These are phyloP conservation scores for Aspergillus haitiensis DNA, from an alignment of 495 filamentous ascomycete species.

Conservation along the genomic window DNA sequence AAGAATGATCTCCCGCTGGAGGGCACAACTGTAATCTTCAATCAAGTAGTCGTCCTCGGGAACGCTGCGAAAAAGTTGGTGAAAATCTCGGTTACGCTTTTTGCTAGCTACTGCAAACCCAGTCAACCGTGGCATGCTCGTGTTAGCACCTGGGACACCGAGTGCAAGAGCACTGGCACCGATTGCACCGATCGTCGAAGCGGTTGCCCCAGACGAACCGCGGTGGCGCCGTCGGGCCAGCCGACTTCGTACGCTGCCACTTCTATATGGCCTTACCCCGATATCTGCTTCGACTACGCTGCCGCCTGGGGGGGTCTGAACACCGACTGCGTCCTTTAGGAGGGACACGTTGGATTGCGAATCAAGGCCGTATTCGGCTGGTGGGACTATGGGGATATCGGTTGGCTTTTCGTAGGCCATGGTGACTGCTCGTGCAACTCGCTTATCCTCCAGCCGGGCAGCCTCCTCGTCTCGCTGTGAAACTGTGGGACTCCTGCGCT, in stretches of 20 bases:
- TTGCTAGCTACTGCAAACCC: conserved; percentile 96
- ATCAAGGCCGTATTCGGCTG: conserved; percentile 36
- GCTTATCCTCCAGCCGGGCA: conserved; percentile 57
- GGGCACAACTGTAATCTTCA: conserved; percentile 95
- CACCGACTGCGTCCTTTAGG: conserved; percentile 47
- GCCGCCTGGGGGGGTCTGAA: conserved; percentile 62
- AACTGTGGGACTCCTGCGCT: conserved; percentile 41
- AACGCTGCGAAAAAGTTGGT: conserved; percentile 89
- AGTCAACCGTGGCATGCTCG: conserved; percentile 72
- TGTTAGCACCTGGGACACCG: conserved; percentile 57
- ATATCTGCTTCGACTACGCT: conserved; percentile 68
- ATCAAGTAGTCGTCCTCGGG: conserved; percentile 98
- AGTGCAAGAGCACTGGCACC: conserved; percentile 64
- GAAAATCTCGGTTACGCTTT: conserved; percentile 94
- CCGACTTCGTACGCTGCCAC: conserved; percentile 79
- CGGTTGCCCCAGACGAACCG: conserved; percentile 82
- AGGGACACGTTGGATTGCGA: conserved; percentile 34
- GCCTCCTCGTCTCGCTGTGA: conserved; percentile 52
- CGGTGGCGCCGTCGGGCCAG: conserved; percentile 72
- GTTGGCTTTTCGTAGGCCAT: conserved; percentile 58
- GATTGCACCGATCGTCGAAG: conserved; percentile 68
- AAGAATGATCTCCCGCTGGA: conserved; percentile 93
- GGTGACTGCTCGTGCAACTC: conserved; percentile 59
- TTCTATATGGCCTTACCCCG: conserved; percentile 60
- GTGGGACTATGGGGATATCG: conserved; percentile 29